These are phyloP conservation scores for Saccharomyces hybrid DNA, from an alignment of 1,139 yeast genomes.

Conservation along the genomic window DNA sequence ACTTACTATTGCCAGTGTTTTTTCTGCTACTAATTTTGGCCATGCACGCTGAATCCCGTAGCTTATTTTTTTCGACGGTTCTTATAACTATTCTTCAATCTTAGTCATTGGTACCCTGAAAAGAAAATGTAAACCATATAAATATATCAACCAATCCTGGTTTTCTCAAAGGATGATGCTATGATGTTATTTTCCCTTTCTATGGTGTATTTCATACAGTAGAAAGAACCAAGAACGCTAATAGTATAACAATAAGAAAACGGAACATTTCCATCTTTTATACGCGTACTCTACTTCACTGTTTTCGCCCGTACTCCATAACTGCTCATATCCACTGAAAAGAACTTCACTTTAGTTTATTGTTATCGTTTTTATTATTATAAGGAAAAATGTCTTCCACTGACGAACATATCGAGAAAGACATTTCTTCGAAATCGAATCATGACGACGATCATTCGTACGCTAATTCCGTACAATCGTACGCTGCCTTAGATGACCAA, in stretches of 20 bases:
- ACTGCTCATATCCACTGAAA: background rate
- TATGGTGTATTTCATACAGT: background rate
- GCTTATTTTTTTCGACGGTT: background rate
- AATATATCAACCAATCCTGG: background rate
- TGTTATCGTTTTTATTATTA: background rate
- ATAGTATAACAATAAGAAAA: background rate
- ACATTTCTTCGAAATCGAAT: slow-evolving; percentile 11
- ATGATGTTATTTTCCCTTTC: background rate
- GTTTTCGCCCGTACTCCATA: background rate
- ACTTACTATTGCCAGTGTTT: background rate
- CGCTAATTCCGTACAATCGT: slow-evolving; percentile 18
- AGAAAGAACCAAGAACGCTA: background rate
- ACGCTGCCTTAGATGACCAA: slow-evolving; percentile 14
- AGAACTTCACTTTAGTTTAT: background rate
- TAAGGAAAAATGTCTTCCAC: slow-evolving; percentile 9
- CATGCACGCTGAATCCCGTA: background rate
- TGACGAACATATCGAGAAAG: slow-evolving; percentile 9
- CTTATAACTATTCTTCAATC: background rate
- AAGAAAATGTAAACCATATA: background rate
- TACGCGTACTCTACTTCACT: too few relatives aligned
- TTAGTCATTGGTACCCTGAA: background rate
- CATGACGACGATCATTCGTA: slow-evolving; percentile 11
- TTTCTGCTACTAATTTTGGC: background rate
- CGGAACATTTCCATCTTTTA: background rate
- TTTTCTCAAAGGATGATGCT: background rate